These are phyloP conservation scores for Echinochloa phyllopogon DNA, from an alignment of 176 grass and related monocot species.

Conservation along the genomic window DNA sequence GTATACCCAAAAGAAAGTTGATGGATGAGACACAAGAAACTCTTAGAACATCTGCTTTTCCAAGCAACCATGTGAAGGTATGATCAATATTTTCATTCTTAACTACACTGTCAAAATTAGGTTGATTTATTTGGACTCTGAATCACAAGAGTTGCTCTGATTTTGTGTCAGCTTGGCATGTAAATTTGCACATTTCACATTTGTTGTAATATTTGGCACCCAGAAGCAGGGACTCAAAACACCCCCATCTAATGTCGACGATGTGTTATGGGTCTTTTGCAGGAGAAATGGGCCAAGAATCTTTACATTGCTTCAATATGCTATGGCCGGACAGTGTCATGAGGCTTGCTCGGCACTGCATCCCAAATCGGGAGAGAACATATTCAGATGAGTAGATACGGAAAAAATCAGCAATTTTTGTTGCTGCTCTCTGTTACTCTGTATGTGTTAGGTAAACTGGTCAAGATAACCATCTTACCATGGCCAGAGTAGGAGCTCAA, in stretches of 20 bases:
- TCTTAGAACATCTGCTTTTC: constrained; percentile 91
- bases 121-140: neutral
- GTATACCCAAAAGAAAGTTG: constrained; percentile 90
- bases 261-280: constrained; percentile 36
- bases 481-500: constrained; percentile 35
- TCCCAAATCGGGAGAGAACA: constrained; percentile 37
- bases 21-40: constrained; percentile 97
- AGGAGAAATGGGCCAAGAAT: constrained; percentile 99
- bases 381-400: constrained; percentile 43
- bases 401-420: constrained; percentile 36
- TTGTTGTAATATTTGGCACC: neutral
- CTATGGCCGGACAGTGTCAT: constrained; percentile 82
- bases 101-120: neutral
- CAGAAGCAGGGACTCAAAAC: neutral
- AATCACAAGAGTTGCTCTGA: neutral
- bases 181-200: neutral
- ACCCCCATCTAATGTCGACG: neutral
- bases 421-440: constrained; percentile 58
- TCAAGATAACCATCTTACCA: constrained; percentile 48
- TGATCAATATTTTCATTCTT: constrained; percentile 18
- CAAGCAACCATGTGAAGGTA: constrained; percentile 99
- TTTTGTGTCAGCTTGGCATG: constrained; percentile 11
- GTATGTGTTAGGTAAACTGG: constrained; percentile 57
- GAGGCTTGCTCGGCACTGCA: constrained; percentile 44
- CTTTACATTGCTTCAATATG: constrained; percentile 97